Base-by-base conservation (phyloP, 148 eudicot genomes). In the Diospyros lotus region DNA sequence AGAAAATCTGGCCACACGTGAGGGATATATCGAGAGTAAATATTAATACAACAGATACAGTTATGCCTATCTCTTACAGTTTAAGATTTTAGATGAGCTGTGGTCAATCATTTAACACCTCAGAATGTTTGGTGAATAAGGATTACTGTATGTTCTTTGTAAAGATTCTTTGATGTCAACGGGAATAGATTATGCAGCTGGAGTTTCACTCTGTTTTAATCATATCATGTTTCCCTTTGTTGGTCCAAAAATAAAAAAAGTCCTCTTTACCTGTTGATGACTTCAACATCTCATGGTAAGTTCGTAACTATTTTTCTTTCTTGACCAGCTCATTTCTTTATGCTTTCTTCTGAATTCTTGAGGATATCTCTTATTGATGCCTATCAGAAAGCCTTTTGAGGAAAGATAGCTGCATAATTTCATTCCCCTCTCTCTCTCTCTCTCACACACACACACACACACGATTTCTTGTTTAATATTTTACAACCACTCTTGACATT, bases 341-440 rank as follows among this genome's bases (percentile, higher is more conserved):
- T 45, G 70, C 64, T 58, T 56, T 3, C 46, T 58, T 56, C 52
- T 71, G 44, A 69, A 38, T 53, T 9, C 42, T 71, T 42, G 63
- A 15, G 65, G 38, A 44, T 58, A 42, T 58, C 1, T 45, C 40
- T 17, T 17, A n/a, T 44, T 44, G 53, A 43, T 72, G 63, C 62
- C 14, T 54, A 40, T 10, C 5, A 28, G 7, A 8, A 13, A 18
- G 50, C 50, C 28, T 63, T 60, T 73, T n/a, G 41, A n/a, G 55
- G 45, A 45, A 28, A 18, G 12, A 14, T 12, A 10, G 45, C 14
- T 55, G 75, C 5, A 43, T 11, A 43, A 46, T 62, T 4, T 60
- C 38, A 28, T 28, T 0, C 28, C 28, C 28, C 28, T 0, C 28
- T 28, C 28, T 28, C 28, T 28, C 0, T 28, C 28, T 28, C 28